Base-by-base conservation (phyloP, 169 alveolate genomes). In the Plasmodium cynomolgi region DNA sequence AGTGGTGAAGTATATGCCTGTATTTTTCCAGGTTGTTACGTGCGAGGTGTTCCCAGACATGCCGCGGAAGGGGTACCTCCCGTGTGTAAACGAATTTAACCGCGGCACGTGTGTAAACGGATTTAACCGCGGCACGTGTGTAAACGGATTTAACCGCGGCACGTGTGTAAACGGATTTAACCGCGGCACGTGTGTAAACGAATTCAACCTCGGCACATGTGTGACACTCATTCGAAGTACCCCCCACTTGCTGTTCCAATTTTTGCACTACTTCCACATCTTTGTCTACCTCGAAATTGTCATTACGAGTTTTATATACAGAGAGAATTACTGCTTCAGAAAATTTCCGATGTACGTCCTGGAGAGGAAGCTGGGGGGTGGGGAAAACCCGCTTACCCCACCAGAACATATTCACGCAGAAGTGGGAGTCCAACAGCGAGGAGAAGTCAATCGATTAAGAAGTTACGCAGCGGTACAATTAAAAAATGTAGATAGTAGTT, bases 231-330 rank as follows among this genome's bases (percentile, higher is more conserved):
- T 90, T 56, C 31, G 71, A 62, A 90, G 31, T 62, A 54, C 81
- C 54, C 13, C 68, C 34, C 44, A 50, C 23, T 39, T 80, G 8
- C 33, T 90, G 47, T 90, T 74, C 17, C 71, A 80, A 44, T 26
- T 90, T 37, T 58, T 90, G 50, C 72, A 90, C 41, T 90, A 90
- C 54, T 90, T 90, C 73, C 50, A 90, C 37, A 23, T 90, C 33
- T 90, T 80, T 71, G 8, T 90, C 71, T 62, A 58, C 44, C 71
- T 90, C 8, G 94, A 90, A 80, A 9, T 90, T 90, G 58, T 50
- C 34, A 90, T 90, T 33, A 62, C 94, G 23, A 79, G 39, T 20
- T 80, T 58, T 39, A 90, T 44, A 20, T 8, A 41, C 37, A 58
- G 90, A 80, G 83, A 90, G 34, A 58, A 62, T 68, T 80, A 8